These are phyloP conservation scores for Pseudogymnoascus sp. DNA, from an alignment of 2,329 filamentous ascomycete genomes.

Conservation along the genomic window DNA sequence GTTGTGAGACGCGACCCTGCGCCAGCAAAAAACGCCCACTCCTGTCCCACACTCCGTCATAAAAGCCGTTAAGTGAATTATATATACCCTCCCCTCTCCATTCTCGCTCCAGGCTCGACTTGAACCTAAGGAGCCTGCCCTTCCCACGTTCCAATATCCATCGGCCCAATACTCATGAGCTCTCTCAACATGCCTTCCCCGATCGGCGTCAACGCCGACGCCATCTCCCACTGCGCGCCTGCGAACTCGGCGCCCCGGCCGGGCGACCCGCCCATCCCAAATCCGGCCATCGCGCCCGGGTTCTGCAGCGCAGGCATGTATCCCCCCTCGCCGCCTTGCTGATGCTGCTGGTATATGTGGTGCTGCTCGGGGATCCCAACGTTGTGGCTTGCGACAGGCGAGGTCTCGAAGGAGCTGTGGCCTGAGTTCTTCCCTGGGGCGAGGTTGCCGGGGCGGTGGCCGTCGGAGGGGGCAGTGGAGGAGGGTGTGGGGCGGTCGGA, in stretches of 20 bases:
- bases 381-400: conserved; percentile 32
- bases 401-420: conserved; percentile 41
- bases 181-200: conserved; percentile 49
- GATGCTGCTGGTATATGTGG: conserved; percentile 1
- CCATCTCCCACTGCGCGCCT: conserved; percentile 29
- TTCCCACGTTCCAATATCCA: conserved; percentile 49
- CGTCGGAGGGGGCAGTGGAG: conserved; percentile 44
- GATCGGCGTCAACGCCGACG: conserved; percentile 43
- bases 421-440: conserved; percentile 17
- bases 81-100: not conserved
- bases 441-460: conserved; percentile 9
- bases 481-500: conserved; percentile 52
- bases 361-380: not conserved
- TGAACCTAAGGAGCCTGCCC: conserved; percentile 29
- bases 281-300: not conserved
- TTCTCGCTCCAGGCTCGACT: not conserved
- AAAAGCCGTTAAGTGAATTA: not conserved
- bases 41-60: not conserved
- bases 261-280: not conserved
- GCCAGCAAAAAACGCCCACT: not conserved
- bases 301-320: not conserved
- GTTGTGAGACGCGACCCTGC: not conserved
- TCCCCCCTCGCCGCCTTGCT: not conserved
- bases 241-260: not conserved
- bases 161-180: conserved; percentile 49